Evolutionary conservation across 805 yeast species (phyloP).

Genomic region (Ogataea neopini): DNA sequence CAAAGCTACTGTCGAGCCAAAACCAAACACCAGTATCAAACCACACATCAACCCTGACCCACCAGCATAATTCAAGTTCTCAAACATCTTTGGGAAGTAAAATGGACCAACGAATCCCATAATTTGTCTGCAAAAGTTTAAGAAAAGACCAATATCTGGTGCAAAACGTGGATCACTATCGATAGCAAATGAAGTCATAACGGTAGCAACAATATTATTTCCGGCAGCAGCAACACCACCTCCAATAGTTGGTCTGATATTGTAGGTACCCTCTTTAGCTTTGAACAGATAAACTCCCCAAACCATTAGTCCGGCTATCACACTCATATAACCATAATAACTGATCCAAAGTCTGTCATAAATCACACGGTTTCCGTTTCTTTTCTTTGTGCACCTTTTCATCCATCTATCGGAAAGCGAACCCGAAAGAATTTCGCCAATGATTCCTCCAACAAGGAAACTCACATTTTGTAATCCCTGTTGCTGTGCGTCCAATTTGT

Average conservation of each 20-base stretch:
- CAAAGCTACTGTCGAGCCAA: background rate
- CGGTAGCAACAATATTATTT: slow-evolving; percentile 9
- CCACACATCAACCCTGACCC: slow-evolving; percentile 9
- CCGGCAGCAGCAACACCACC: slow-evolving; percentile 10
- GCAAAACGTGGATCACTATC: slow-evolving; percentile 7
- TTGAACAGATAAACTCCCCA: slow-evolving; percentile 12
- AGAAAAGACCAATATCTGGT: slow-evolving; percentile 8
- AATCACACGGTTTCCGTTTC: slow-evolving; percentile 6
- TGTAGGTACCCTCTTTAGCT: slow-evolving; percentile 4
- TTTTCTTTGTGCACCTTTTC: background rate
- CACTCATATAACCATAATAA: slow-evolving; percentile 6
- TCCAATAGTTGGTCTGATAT: slow-evolving; percentile 7
- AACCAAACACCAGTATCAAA: slow-evolving; percentile 5
- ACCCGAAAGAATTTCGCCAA: slow-evolving; percentile 11
- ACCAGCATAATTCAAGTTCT: slow-evolving; percentile 7
- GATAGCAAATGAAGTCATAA: slow-evolving; percentile 11
- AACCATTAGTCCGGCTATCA: slow-evolving; percentile 5
- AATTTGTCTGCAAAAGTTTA: slow-evolving; percentile 7
- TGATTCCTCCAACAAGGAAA: slow-evolving; percentile 7
- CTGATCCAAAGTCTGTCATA: slow-evolving; percentile 11
- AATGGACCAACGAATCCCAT: slow-evolving; percentile 10
- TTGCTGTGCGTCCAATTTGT: slow-evolving; percentile 6
- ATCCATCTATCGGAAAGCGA: slow-evolving; percentile 12
- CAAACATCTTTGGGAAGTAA: slow-evolving; percentile 9
- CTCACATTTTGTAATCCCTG: slow-evolving; percentile 8